A percentile compares a stretch with the other conserved stretches of the same genome.
phyloP scores from a whole-genome alignment of 371 early-diverging fungal species.

The Lichtheimia hyalospora region DNA sequence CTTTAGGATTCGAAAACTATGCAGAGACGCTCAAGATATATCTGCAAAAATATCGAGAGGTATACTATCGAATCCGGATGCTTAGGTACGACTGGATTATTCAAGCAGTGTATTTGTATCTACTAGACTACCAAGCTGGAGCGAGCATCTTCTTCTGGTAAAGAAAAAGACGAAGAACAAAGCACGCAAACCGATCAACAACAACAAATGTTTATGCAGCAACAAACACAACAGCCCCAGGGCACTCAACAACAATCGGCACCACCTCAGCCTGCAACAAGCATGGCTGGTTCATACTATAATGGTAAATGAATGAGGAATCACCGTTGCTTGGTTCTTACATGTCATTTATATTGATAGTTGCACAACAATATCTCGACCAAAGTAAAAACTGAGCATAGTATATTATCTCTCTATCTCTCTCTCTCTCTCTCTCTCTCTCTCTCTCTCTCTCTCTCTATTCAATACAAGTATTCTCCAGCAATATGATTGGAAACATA shows the following conservation, averaged over 20 bases:
- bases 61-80: constrained; percentile 26
- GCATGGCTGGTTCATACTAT: constrained; percentile 16
- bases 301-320: constrained; percentile 12
- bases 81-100: neutral
- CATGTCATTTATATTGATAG: too few relatives aligned
- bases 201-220: constrained; percentile 27
- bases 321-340: too few relatives aligned
- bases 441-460: too few relatives aligned
- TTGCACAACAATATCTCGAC: too few relatives aligned
- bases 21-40: constrained; percentile 94
- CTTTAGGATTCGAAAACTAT: constrained; percentile 98
- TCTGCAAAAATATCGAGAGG: constrained; percentile 89
- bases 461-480: too few relatives aligned
- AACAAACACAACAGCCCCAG: constrained; percentile 18
- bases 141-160: constrained; percentile 46
- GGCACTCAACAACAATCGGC: constrained; percentile 10
- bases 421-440: too few relatives aligned
- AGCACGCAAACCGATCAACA: constrained; percentile 6
- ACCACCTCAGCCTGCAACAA: constrained; percentile 1
- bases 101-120: neutral
- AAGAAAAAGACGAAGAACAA: constrained; percentile 52
- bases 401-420: too few relatives aligned
- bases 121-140: constrained; percentile 63
- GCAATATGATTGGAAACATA: too few relatives aligned
- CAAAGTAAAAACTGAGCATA: too few relatives aligned